phyloP scores from a whole-genome alignment of 2,329 filamentous ascomycete genomes.

The Thelonectria discophora region DNA sequence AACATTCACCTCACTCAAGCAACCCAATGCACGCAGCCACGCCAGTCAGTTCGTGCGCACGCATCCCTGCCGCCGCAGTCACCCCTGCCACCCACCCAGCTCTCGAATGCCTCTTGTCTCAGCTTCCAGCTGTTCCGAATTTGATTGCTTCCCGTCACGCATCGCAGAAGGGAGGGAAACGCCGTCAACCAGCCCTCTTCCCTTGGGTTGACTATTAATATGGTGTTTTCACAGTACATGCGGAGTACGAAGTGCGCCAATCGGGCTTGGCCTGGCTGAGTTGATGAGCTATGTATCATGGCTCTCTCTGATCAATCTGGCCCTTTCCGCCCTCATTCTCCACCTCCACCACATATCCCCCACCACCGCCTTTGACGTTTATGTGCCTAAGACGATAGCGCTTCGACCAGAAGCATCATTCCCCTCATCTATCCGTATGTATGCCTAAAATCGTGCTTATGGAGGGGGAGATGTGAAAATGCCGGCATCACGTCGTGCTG shows the following conservation, averaged over 20 bases:
- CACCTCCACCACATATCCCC: slow-evolving; percentile 37
- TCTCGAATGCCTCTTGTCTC: slow-evolving; percentile 26
- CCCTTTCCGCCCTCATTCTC: slow-evolving; percentile 15
- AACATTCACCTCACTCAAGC: slow-evolving; percentile 29
- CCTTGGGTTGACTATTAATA: slow-evolving; percentile 8
- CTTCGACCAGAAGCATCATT: slow-evolving; percentile 14
- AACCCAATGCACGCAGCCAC: slow-evolving; percentile 29
- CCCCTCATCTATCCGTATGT: slow-evolving; percentile 21
- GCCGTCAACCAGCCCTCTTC: slow-evolving; percentile 6
- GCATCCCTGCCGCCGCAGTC: slow-evolving; percentile 39
- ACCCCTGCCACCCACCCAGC: slow-evolving; percentile 40
- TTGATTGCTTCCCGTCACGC: slow-evolving; percentile 2
- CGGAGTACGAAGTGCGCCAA: too few species aligned
- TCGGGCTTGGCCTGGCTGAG: slow-evolving; percentile 26
- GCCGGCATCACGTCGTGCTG: slow-evolving; percentile 9
- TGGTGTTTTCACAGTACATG: slow-evolving; percentile 17
- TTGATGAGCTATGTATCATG: slow-evolving; percentile 32
- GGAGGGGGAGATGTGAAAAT: slow-evolving; percentile 15
- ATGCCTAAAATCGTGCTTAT: slow-evolving; percentile 12
- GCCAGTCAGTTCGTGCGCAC: slow-evolving; percentile 41
- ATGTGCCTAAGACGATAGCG: slow-evolving; percentile 26
- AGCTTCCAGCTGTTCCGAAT: slow-evolving; percentile 14
- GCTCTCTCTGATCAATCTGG: slow-evolving; percentile 34
- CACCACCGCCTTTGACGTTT: slow-evolving; percentile 30
- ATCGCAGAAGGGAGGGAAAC: slow-evolving; percentile 3